Conservation (phyloP, 768 basidiomycete genomes). For the Lactarius tabidus region DNA sequence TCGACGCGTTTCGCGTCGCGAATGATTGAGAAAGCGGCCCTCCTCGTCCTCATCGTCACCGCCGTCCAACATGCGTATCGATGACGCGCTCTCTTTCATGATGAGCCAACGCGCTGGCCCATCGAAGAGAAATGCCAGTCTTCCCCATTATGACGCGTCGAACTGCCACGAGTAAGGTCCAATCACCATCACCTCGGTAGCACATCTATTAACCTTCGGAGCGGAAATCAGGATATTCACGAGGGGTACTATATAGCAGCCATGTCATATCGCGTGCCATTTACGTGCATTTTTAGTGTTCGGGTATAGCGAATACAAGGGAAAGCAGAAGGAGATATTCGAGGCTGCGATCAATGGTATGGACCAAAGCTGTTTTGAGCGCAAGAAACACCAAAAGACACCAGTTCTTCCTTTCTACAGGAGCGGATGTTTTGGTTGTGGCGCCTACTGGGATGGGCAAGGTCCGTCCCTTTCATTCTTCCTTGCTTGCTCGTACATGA, state of each 20-base stretch:
- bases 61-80: slow-evolving; percentile 8
- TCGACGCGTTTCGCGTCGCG: no score
- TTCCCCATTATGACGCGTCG: background rate
- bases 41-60: slow-evolving; percentile 2
- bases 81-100: slow-evolving; percentile 13
- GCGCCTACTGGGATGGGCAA: slow-evolving; percentile 92
- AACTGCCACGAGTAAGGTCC: slow-evolving; percentile 15
- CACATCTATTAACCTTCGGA: background rate
- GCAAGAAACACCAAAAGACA: background rate
- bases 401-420: slow-evolving; percentile 34
- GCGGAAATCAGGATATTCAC: slow-evolving; percentile 11
- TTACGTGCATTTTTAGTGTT: slow-evolving; percentile 49
- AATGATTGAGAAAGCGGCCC: no score
- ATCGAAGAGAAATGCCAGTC: background rate
- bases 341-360: slow-evolving; percentile 63
- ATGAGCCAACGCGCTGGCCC: background rate
- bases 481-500: background rate
- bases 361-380: slow-evolving; percentile 8
- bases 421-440: slow-evolving; percentile 69
- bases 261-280: no score
- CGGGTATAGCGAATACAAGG: slow-evolving; percentile 63
- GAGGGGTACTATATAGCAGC: background rate
- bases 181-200: background rate
- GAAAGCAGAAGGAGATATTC: slow-evolving; percentile 73
- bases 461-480: slow-evolving; percentile 36